These are phyloP conservation scores for Moesziomyces globuligerus DNA, from an alignment of 1,284 basidiomycete genomes.

Conservation along the genomic window DNA sequence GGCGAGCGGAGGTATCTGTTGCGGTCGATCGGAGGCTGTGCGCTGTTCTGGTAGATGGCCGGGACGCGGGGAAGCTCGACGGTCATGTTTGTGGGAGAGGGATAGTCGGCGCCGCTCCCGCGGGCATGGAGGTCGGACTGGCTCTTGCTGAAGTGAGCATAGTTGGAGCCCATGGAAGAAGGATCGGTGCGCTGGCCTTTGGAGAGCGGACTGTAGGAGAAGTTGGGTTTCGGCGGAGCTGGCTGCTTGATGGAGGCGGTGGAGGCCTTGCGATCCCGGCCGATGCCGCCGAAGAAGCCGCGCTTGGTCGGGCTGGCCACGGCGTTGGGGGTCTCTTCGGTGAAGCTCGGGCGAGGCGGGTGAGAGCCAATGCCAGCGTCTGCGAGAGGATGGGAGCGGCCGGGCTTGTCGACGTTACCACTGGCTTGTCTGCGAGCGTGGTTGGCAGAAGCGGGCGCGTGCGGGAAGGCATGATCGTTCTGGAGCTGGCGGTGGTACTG, in stretches of 20 bases:
- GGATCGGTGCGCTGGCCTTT: conserved; percentile 27
- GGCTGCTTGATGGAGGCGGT: conserved; percentile 31
- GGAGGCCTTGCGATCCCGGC: conserved; percentile 49
- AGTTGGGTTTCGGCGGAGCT: conserved; percentile 25
- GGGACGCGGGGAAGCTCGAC: conserved; percentile 46
- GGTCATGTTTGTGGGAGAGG: conserved; percentile 22
- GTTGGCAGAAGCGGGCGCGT: conserved; percentile 17
- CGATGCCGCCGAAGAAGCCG: conserved; percentile 53
- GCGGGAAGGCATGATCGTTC: conserved; percentile 30
- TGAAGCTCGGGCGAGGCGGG: conserved; percentile 26
- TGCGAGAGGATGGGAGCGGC: conserved; percentile 6
- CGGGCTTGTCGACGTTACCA: conserved; percentile 8
- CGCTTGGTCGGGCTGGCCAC: conserved; percentile 54
- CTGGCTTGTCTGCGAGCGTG: conserved; percentile 20
- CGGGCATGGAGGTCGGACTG: conserved; percentile 49
- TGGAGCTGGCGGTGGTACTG: conserved; percentile 48
- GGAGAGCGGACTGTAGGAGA: conserved; percentile 39
- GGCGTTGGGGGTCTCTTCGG: conserved; percentile 24
- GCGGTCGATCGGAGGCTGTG: conserved; percentile 25
- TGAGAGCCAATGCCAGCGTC: conserved; percentile 12
- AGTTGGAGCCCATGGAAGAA: conserved; percentile 18
- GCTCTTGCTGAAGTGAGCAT: conserved; percentile 51
- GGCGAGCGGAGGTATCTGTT: conserved; percentile 51
- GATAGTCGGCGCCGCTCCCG: conserved; percentile 37
- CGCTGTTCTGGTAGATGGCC: conserved; percentile 33